Evolutionary conservation across 768 basidiomycete species (phyloP).

Genomic region (Russula sp.): DNA sequence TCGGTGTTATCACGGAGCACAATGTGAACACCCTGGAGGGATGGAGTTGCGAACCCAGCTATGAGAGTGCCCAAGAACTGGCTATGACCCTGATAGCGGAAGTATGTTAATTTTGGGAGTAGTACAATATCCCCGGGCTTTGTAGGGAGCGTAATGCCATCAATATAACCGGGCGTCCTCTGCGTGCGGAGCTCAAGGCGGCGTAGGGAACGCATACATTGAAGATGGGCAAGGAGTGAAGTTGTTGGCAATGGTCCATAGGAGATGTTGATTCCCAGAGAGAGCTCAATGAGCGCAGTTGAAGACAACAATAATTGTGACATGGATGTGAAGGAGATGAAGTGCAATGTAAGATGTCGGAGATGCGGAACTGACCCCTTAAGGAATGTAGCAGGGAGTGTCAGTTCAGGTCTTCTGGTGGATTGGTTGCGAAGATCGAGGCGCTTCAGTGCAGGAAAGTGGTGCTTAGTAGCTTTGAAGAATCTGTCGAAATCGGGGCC

Average conservation of each 20-base stretch:
- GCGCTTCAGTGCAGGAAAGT: background rate
- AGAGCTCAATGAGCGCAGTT: background rate
- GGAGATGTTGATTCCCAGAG: background rate
- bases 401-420: accelerated
- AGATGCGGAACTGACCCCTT: background rate
- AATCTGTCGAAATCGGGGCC: background rate
- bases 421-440: background rate
- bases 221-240: background rate
- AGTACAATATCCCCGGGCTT: background rate
- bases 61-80: background rate
- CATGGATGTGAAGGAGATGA: background rate
- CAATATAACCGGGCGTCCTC: accelerated
- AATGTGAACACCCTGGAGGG: background rate
- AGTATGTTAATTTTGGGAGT: background rate
- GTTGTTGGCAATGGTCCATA: background rate
- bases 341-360: background rate
- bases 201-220: background rate
- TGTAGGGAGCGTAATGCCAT: background rate
- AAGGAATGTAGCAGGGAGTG: background rate
- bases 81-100: background rate
- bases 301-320: background rate
- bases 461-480: background rate
- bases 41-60: background rate
- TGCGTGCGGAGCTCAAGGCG: background rate
- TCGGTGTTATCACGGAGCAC: accelerated